These are phyloP conservation scores for Apophysomyces sp. DNA, from an alignment of 371 early-diverging fungal species.

Conservation along the genomic window DNA sequence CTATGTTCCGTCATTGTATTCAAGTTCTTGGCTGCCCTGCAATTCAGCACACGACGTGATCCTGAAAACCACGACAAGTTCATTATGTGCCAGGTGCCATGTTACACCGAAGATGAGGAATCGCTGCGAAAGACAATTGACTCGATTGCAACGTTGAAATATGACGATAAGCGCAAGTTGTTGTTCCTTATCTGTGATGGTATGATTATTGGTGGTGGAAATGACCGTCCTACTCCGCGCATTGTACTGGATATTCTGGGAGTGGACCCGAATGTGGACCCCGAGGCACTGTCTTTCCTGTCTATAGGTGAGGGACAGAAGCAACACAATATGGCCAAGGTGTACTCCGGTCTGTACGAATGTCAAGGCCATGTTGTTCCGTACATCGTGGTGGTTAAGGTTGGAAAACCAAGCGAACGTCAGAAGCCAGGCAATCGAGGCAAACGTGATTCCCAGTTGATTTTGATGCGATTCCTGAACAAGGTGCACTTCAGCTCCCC, in stretches of 20 bases:
- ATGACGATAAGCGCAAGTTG: slow-evolving; percentile 67
- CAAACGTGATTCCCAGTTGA: slow-evolving; percentile 88
- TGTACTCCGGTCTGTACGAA: slow-evolving; percentile 87
- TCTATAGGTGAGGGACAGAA: slow-evolving; percentile 79
- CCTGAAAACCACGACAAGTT: slow-evolving; percentile 85
- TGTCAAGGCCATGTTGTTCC: slow-evolving; percentile 77
- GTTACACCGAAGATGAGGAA: slow-evolving; percentile 77
- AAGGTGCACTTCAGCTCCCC: slow-evolving; percentile 73
- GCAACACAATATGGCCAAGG: slow-evolving; percentile 83
- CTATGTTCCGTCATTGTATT: slow-evolving; percentile 81
- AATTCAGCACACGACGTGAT: slow-evolving; percentile 52
- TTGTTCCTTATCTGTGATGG: slow-evolving; percentile 79
- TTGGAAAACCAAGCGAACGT: slow-evolving; percentile 68
- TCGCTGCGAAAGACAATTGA: slow-evolving; percentile 66
- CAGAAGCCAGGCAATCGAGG: slow-evolving; percentile 84
- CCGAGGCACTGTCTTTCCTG: slow-evolving; percentile 81
- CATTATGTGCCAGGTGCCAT: slow-evolving; percentile 79
- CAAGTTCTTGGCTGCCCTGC: slow-evolving; percentile 89
- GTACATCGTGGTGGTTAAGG: slow-evolving; percentile 78
- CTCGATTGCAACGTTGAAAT: slow-evolving; percentile 63
- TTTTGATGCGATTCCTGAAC: slow-evolving; percentile 81
- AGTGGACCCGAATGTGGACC: slow-evolving; percentile 70
- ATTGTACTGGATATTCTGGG: slow-evolving; percentile 83
- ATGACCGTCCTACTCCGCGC: slow-evolving; percentile 86
- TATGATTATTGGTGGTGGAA: slow-evolving; percentile 85